A percentile compares a stretch with the other conserved stretches of the same genome.
Conservation (phyloP, 805 yeast genomes). For the Blastobotrys muscicola region DNA sequence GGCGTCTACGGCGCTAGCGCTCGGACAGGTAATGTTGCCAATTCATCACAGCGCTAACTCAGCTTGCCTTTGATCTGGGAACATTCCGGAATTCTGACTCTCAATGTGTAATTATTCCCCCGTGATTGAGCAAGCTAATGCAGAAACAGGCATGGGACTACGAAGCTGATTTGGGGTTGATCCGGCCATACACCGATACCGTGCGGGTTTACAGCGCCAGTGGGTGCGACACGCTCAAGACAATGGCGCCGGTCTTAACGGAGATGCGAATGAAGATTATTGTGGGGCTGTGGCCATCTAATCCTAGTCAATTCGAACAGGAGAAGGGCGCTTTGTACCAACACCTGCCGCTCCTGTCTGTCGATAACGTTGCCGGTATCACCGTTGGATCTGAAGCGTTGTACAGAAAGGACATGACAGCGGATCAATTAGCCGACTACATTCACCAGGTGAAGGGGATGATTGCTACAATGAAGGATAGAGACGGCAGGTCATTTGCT, state of each 20-base stretch:
- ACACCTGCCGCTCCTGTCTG: conserved; percentile 62
- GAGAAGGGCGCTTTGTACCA: conserved; percentile 64
- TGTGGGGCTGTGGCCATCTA: conserved; percentile 92
- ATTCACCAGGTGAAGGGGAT: conserved; percentile 55
- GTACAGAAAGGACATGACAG: conserved; percentile 81
- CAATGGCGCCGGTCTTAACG: conserved; percentile 81
- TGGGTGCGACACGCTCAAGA: conserved; percentile 85
- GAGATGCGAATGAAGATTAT: conserved; percentile 64
- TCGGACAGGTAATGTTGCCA: no score
- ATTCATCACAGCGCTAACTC: no score
- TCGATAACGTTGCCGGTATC: conserved; percentile 57
- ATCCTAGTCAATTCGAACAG: conserved; percentile 60
- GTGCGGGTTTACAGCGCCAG: conserved; percentile 86
- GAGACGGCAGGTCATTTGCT: conserved; percentile 68
- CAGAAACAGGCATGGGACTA: conserved; percentile 53
- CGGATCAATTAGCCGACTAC: conserved; percentile 57
- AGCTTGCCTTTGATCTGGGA: no score
- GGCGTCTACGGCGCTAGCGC: no score
- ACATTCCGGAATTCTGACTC: no score
- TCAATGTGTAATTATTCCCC: no score
- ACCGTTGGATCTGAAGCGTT: conserved; percentile 94
- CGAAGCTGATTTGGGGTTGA: conserved; percentile 50
- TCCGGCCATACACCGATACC: conserved; percentile 50
- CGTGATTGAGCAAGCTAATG: no score
- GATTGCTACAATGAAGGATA: conserved; percentile 56